Conservation (phyloP, 257 asterid genomes). For the Lavandula angustifolia region DNA sequence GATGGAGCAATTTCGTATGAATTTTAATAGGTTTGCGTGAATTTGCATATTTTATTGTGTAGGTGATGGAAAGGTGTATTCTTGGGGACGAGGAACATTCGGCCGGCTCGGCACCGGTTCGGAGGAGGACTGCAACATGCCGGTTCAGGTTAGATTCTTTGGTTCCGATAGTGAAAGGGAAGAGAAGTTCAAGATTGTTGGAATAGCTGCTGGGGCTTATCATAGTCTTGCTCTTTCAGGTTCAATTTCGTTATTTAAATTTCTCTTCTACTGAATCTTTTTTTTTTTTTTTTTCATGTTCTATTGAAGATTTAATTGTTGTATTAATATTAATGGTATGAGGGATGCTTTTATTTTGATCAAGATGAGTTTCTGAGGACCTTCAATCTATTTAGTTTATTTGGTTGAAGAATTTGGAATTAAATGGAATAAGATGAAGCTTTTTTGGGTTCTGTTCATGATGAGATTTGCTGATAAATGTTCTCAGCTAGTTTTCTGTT, state of each 20-base stretch:
- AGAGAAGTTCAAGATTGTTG: conserved; percentile 61
- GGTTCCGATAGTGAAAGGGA: conserved; percentile 46
- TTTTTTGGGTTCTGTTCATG: conserved; percentile 9
- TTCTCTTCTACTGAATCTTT: no score
- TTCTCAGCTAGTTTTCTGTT: not conserved
- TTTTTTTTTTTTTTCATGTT: no score
- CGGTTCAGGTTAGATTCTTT: conserved; percentile 59
- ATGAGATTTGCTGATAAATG: not conserved
- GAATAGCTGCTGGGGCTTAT: conserved; percentile 83
- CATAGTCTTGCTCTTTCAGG: conserved; percentile 96
- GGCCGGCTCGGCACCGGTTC: conserved; percentile 89
- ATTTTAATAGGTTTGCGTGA: conserved; percentile 1
- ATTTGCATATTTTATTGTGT: conserved; percentile 2
- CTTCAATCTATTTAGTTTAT: not conserved
- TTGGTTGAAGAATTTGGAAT: not conserved
- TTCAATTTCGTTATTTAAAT: conserved; percentile 18
- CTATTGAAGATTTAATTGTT: not conserved
- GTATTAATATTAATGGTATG: no score
- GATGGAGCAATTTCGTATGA: not conserved
- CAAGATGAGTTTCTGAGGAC: not conserved
- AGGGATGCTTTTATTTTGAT: conserved; percentile 9
- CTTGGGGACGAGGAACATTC: conserved; percentile 94
- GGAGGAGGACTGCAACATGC: conserved; percentile 58
- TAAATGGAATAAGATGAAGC: not conserved
- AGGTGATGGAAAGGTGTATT: conserved; percentile 85